Conservation (phyloP, 2,329 filamentous ascomycete species). For the Pseudogymnoascus sp. region DNA sequence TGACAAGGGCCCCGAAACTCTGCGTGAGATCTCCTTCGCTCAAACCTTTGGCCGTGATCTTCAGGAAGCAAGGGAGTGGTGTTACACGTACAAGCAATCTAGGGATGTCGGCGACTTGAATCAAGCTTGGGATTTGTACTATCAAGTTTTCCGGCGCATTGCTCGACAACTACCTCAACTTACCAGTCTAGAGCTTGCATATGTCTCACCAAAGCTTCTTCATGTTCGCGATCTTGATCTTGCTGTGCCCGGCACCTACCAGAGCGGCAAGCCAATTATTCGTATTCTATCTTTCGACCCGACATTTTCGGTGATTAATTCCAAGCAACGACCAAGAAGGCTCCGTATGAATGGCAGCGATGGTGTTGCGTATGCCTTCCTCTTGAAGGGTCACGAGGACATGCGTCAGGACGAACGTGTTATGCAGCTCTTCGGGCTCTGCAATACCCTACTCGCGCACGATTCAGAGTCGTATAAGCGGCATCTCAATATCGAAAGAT, state of each 20-base stretch:
- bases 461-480: conserved; percentile 96
- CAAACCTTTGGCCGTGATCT: conserved; percentile 95
- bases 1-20: conserved; percentile 81
- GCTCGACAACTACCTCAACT: conserved; percentile 86
- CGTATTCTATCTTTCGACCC: conserved; percentile 84
- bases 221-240: conserved; percentile 78
- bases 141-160: conserved; percentile 95
- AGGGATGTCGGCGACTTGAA: conserved; percentile 90
- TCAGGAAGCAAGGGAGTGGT: conserved; percentile 92
- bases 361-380: conserved; percentile 76
- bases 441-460: conserved; percentile 87
- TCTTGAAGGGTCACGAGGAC: conserved; percentile 98
- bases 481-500: conserved; percentile 91
- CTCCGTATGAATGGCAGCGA: conserved; percentile 83
- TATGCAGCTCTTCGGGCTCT: conserved; percentile 97
- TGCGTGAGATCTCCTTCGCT: conserved; percentile 92
- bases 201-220: conserved; percentile 91
- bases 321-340: conserved; percentile 90
- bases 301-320: conserved; percentile 85
- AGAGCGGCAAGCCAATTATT: conserved; percentile 67
- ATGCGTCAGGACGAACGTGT: conserved; percentile 98
- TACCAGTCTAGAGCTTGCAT: conserved; percentile 85
- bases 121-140: conserved; percentile 98
- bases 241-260: conserved; percentile 91
- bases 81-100: conserved; percentile 81